A percentile compares a stretch with the other conserved stretches of the same genome.
phyloP scores from a whole-genome alignment of 2,329 filamentous ascomycete species.

The Beauveria rudraprayagi region DNA sequence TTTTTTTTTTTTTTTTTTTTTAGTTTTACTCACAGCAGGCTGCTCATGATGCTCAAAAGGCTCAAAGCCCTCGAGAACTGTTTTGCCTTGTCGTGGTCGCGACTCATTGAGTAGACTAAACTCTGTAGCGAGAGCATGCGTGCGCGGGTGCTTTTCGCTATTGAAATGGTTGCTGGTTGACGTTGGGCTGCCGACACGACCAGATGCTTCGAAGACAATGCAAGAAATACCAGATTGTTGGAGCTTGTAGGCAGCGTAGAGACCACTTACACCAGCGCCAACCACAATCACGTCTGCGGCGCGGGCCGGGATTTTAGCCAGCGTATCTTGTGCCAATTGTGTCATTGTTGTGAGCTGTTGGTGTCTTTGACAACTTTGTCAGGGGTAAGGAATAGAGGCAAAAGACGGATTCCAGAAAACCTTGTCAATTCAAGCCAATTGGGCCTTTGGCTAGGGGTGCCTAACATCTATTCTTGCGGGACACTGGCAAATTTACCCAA shows the following conservation, averaged over 20 bases:
- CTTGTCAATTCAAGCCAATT: conserved; percentile 2
- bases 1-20: no score
- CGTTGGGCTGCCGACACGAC: background rate
- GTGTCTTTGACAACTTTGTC: background rate
- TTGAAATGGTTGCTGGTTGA: background rate
- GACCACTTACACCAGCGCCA: conserved; percentile 19
- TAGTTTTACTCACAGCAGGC: background rate
- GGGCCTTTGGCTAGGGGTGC: background rate
- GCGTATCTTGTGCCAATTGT: background rate
- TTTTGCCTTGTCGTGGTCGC: background rate
- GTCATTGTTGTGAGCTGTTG: background rate
- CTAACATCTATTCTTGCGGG: conserved; percentile 5
- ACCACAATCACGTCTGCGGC: conserved; percentile 20
- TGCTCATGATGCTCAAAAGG: background rate
- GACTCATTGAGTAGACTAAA: background rate
- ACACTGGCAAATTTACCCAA: background rate
- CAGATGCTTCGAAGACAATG: conserved; percentile 16
- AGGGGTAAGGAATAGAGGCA: background rate
- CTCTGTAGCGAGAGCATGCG: background rate
- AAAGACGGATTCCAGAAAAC: background rate
- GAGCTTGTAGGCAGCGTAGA: conserved; percentile 17
- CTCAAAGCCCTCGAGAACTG: background rate
- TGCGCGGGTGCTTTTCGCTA: background rate
- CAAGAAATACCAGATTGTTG: conserved; percentile 18
- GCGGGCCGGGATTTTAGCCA: background rate